A percentile compares a stretch with the other conserved stretches of the same genome.
These are phyloP conservation scores for Arctostaphylos glauca DNA, from an alignment of 148 eudicot species.

Conservation along the genomic window DNA sequence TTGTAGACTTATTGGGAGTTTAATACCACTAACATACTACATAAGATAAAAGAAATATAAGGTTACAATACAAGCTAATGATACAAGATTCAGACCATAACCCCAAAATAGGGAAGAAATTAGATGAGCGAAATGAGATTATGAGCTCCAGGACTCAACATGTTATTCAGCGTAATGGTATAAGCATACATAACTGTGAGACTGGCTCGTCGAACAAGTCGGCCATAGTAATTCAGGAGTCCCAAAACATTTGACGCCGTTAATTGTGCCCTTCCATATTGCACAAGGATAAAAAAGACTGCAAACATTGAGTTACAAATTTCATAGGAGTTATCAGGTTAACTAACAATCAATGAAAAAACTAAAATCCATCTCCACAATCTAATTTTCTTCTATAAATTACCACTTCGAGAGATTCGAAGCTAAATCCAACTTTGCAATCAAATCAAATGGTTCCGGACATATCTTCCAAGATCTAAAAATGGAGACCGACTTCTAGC, in stretches of 20 bases:
- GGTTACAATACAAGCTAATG: background rate
- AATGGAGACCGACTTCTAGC: background rate
- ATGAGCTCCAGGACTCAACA: background rate
- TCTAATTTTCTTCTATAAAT: background rate
- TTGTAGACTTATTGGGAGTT: no score
- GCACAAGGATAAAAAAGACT: background rate
- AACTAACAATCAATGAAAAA: background rate
- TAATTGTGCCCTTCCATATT: background rate
- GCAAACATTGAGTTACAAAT: background rate
- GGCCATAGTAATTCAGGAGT: no score
- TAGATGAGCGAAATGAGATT: background rate
- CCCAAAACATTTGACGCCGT: background rate
- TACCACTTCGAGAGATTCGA: background rate
- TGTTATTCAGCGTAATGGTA: background rate
- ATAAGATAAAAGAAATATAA: background rate
- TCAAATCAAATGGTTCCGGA: background rate
- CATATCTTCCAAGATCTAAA: slow-evolving; percentile 5
- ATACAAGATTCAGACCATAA: background rate
- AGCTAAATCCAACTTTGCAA: background rate
- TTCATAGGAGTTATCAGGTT: background rate
- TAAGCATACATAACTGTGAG: no score
- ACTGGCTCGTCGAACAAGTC: no score
- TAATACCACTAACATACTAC: background rate
- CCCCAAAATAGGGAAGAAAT: background rate
- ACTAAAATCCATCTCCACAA: background rate